These are phyloP conservation scores for Cystobasidiaceae sp. DNA, from an alignment of 1,284 basidiomycete genomes.

Conservation along the genomic window DNA sequence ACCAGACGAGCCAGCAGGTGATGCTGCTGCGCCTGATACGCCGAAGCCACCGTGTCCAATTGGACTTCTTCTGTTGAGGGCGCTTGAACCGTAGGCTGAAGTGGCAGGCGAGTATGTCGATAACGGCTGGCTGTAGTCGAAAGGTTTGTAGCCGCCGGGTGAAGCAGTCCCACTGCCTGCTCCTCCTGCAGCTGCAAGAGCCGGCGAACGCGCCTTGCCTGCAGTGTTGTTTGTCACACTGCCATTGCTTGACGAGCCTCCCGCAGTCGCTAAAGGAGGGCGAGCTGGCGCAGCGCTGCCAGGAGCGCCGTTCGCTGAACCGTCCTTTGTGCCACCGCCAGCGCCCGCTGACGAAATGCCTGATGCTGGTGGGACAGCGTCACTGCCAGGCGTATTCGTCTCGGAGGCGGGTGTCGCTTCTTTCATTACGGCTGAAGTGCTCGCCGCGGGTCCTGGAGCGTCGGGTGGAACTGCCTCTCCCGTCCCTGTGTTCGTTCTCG, in stretches of 20 bases:
- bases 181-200: not conserved
- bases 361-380: no score
- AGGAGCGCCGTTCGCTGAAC: no score
- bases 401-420: no score
- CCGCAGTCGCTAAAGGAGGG: not conserved
- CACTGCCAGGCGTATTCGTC: no score
- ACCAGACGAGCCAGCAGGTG: not conserved
- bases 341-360: no score
- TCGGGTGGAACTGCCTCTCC: no score
- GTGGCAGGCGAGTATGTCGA: constrained; percentile 8
- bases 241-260: not conserved
- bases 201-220: not conserved
- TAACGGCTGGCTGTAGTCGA: constrained; percentile 13
- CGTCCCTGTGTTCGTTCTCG: no score
- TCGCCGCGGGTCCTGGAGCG: no score
- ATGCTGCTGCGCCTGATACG: not conserved
- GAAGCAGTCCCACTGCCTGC: not conserved
- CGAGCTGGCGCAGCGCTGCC: no score
- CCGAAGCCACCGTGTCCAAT: not conserved
- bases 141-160: constrained; percentile 12
- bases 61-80: constrained; percentile 8
- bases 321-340: no score
- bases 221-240: not conserved
- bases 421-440: no score
- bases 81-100: not conserved